These are phyloP conservation scores for Talaromyces stipitatus DNA, from an alignment of 495 filamentous ascomycete genomes.

Conservation along the genomic window DNA sequence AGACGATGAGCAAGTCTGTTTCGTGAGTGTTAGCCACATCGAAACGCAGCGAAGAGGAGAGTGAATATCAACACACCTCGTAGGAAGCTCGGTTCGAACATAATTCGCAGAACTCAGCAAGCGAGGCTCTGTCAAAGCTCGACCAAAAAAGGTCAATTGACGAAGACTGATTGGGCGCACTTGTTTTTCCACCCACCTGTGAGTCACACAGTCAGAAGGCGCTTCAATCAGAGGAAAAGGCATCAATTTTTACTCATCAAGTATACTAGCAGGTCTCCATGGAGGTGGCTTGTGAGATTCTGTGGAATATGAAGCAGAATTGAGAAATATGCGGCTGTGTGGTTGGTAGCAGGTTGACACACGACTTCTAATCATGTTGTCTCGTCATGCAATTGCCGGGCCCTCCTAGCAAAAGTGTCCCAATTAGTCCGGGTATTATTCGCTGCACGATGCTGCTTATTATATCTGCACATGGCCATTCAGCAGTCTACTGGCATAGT, in stretches of 20 bases:
- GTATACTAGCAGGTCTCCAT: slow-evolving; percentile 73
- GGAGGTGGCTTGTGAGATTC: slow-evolving; percentile 40
- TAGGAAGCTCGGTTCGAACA: slow-evolving; percentile 89
- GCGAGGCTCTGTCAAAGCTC: slow-evolving; percentile 81
- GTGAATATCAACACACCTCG: slow-evolving; percentile 47
- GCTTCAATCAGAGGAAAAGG: neutral
- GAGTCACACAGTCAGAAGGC: slow-evolving; percentile 7
- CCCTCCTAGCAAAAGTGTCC: neutral
- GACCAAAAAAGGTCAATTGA: slow-evolving; percentile 89
- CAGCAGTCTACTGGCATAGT: neutral
- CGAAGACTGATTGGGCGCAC: slow-evolving; percentile 82
- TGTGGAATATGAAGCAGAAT: neutral
- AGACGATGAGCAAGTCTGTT: slow-evolving; percentile 83
- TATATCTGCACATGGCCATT: neutral
- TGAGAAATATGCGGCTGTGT: neutral
- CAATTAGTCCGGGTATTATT: neutral
- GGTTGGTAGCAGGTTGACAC: neutral
- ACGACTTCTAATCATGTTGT: slow-evolving; percentile 3
- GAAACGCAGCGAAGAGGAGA: neutral
- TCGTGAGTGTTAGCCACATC: slow-evolving; percentile 1
- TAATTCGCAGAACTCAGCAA: slow-evolving; percentile 94
- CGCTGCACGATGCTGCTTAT: neutral
- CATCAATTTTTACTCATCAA: slow-evolving; percentile 66
- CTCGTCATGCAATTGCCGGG: neutral
- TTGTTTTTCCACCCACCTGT: slow-evolving; percentile 78